Conservation (phyloP, 108 stramenopile species). For the Conticribra guillardii region DNA sequence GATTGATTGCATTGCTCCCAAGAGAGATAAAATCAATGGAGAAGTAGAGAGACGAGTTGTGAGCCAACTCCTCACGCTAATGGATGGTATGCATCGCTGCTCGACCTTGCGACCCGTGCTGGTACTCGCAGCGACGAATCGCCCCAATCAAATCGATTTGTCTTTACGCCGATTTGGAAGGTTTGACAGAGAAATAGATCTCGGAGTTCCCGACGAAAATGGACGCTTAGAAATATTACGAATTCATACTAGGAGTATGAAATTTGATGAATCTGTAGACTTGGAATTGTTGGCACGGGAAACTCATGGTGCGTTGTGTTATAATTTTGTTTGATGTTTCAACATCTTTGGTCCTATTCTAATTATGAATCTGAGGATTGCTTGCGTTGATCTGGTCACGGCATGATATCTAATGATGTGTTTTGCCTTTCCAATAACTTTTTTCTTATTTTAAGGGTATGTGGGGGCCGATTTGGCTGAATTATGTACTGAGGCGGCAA, state of each 20-base stretch:
- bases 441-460: too few species aligned
- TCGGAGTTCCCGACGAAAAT: slow-evolving; percentile 89
- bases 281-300: slow-evolving; percentile 76
- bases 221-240: slow-evolving; percentile 92
- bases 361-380: too few species aligned
- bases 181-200: slow-evolving; percentile 91
- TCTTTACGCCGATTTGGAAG: slow-evolving; percentile 94
- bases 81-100: slow-evolving; percentile 82
- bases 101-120: slow-evolving; percentile 86
- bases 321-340: too few species aligned
- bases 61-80: slow-evolving; percentile 93
- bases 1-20: slow-evolving; percentile 96
- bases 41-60: slow-evolving; percentile 93
- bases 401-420: too few species aligned
- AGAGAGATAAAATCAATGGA: slow-evolving; percentile 91
- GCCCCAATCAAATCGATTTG: slow-evolving; percentile 84
- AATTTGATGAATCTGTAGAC: slow-evolving; percentile 82
- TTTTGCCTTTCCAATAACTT: slow-evolving; percentile 1
- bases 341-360: too few species aligned
- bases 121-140: slow-evolving; percentile 95
- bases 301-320: slow-evolving; percentile 70
- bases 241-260: slow-evolving; percentile 90
- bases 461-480: slow-evolving; percentile 95
- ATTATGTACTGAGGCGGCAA: slow-evolving; percentile 91
- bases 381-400: too few species aligned